These are phyloP conservation scores for Trypanosoma caninum DNA, from an alignment of 208 protist species.

Conservation along the genomic window DNA sequence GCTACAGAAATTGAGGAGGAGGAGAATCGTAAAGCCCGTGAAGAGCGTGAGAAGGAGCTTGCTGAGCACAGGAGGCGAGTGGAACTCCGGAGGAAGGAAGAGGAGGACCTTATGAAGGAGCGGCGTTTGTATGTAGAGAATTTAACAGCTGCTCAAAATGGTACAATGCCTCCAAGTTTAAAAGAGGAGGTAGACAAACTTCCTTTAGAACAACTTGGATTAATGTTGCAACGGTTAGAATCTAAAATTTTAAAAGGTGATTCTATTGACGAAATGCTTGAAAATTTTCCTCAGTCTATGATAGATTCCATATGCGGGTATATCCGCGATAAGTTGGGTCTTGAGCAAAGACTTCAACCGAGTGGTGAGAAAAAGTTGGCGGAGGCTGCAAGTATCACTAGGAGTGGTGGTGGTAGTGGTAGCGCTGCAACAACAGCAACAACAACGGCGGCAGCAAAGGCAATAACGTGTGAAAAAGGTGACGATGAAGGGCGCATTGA, in stretches of 20 bases:
- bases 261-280: slow-evolving; percentile 75
- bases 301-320: slow-evolving; percentile 57
- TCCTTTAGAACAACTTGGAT: slow-evolving; percentile 56
- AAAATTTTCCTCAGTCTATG: slow-evolving; percentile 68
- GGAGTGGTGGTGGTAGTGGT: too few relatives aligned
- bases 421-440: background rate
- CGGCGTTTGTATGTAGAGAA: slow-evolving; percentile 71
- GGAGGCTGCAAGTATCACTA: slow-evolving; percentile 5
- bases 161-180: slow-evolving; percentile 69
- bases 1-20: slow-evolving; percentile 65
- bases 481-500: slow-evolving; percentile 32
- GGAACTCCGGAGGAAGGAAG: slow-evolving; percentile 34
- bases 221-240: slow-evolving; percentile 75
- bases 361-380: background rate
- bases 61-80: slow-evolving; percentile 27
- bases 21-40: slow-evolving; percentile 34
- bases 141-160: slow-evolving; percentile 66
- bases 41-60: slow-evolving; percentile 28
- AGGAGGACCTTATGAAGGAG: slow-evolving; percentile 62
- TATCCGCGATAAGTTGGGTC: slow-evolving; percentile 74
- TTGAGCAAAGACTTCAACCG: slow-evolving; percentile 31
- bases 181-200: slow-evolving; percentile 71
- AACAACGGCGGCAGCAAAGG: background rate
- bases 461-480: slow-evolving; percentile 1
- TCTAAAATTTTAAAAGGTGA: slow-evolving; percentile 55